Evolutionary conservation across 805 yeast species (phyloP).

Genomic region (Alloascoidea africana): DNA sequence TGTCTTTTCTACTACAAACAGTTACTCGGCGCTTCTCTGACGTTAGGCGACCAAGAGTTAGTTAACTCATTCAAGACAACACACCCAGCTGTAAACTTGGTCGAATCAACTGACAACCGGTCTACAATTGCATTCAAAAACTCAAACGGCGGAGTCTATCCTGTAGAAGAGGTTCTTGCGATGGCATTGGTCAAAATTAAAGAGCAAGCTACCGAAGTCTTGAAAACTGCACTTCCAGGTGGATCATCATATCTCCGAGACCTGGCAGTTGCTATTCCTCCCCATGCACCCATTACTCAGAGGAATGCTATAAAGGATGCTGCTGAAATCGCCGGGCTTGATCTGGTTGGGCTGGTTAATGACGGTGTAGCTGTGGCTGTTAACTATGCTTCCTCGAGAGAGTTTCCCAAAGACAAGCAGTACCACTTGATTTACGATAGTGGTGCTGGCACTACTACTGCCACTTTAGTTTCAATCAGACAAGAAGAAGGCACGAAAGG

Average conservation of each 20-base stretch:
- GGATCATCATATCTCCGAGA: conserved; percentile 40
- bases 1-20: conserved; percentile 57
- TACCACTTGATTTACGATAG: conserved; percentile 70
- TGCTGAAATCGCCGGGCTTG: conserved; percentile 51
- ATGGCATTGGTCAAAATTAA: conserved; percentile 64
- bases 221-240: conserved; percentile 36
- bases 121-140: conserved; percentile 37
- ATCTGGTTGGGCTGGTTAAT: conserved; percentile 56
- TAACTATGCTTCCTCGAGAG: conserved; percentile 53
- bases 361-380: conserved; percentile 90
- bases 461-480: conserved; percentile 60
- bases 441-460: conserved; percentile 87
- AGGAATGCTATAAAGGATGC: conserved; percentile 62
- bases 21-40: conserved; percentile 37
- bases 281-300: conserved; percentile 46
- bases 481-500: conserved; percentile 23
- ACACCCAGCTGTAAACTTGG: conserved; percentile 15
- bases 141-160: conserved; percentile 30
- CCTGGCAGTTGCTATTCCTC: conserved; percentile 67
- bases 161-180: conserved; percentile 71
- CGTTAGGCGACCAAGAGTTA: conserved; percentile 15
- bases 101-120: conserved; percentile 26
- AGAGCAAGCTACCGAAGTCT: conserved; percentile 43
- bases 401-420: conserved; percentile 29
- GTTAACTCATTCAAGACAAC: conserved; percentile 41